Evolutionary conservation across 177 flowering plant genomes (phyloP), one percentile per base, ranked within the genome.

Genomic region (Tripterygium wilfordii): DNA sequence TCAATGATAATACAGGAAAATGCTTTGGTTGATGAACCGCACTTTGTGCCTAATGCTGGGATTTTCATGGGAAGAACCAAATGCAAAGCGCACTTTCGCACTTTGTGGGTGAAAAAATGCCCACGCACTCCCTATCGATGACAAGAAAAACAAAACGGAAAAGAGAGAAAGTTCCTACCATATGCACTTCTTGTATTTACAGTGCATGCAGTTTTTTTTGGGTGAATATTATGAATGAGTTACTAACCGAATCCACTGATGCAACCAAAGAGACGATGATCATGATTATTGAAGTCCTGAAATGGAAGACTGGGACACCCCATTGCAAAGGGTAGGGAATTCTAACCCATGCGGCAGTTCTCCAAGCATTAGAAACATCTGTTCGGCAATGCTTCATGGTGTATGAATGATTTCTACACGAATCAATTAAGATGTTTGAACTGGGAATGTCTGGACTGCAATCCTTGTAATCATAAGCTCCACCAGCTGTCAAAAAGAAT

Each of bases 361-460:
- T 72, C 95, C 84, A 79, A 40, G 96, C 96, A 67, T 63, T 67
- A 17, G 98, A 90, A 42, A 64, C 95, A 70, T 90, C 98, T 12
- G 96, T 87, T 29, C 98, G 59, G 66, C 98, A 90, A 50, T 84
- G 94, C 64, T 76, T 69, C 98, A 90, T 90, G 13, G 91, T 90
- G 64, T 67, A 71, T 50, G 75, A 81, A 68, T 90, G 98, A 56
- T 57, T 72, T 67, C 75, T 63, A 49, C 98, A 90, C 15, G 79
- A 68, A 65, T 85, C 83, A 19, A 60, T 42, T 24, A 90, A 62
- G 39, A 85, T 83, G 57, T 90, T 90, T 36, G 98, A 90, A 55
- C 71, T 76, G 4, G 98, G 96, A 42, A 90, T 56, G 42, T 66
- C 66, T 7, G 87, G 42, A 41, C 59, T 79, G 77, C 98, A 90